Percentiles rank a stretch among this genome's conserved stretches.
Conservation (phyloP, 2,329 filamentous ascomycete genomes). For the Eurotiales sp. region DNA sequence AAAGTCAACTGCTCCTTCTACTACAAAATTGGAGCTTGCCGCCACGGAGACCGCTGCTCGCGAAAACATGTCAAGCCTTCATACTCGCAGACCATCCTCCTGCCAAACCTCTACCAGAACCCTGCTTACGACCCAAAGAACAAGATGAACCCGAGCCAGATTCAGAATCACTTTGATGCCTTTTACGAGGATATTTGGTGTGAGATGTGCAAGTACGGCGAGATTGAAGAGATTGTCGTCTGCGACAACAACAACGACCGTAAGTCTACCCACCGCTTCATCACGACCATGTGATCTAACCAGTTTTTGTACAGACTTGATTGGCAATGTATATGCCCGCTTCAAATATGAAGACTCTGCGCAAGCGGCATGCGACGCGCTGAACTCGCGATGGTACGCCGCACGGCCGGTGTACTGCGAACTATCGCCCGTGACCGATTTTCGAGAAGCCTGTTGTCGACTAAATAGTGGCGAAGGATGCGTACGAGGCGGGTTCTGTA, state of each 20-base stretch:
- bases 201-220: slow-evolving; percentile 98
- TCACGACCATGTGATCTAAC: background rate
- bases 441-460: slow-evolving; percentile 93
- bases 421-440: slow-evolving; percentile 93
- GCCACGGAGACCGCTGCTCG: slow-evolving; percentile 96
- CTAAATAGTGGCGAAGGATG: slow-evolving; percentile 94
- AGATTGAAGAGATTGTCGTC: slow-evolving; percentile 95
- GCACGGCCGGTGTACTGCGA: slow-evolving; percentile 98
- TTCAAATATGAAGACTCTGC: slow-evolving; percentile 99
- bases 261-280: slow-evolving; percentile 43
- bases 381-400: slow-evolving; percentile 96
- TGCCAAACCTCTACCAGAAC: slow-evolving; percentile 99
- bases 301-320: slow-evolving; percentile 61
- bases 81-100: slow-evolving; percentile 94
- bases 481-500: slow-evolving; percentile 94
- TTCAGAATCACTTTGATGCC: slow-evolving; percentile 99
- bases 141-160: slow-evolving; percentile 93
- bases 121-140: slow-evolving; percentile 93
- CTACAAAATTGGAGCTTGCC: slow-evolving; percentile 99
- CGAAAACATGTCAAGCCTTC: slow-evolving; percentile 99
- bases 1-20: slow-evolving; percentile 99
- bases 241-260: slow-evolving; percentile 99
- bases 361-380: slow-evolving; percentile 85
- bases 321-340: slow-evolving; percentile 97
- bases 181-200: slow-evolving; percentile 99